Base-by-base conservation (phyloP, 805 yeast species). In the Candida adriatica region DNA sequence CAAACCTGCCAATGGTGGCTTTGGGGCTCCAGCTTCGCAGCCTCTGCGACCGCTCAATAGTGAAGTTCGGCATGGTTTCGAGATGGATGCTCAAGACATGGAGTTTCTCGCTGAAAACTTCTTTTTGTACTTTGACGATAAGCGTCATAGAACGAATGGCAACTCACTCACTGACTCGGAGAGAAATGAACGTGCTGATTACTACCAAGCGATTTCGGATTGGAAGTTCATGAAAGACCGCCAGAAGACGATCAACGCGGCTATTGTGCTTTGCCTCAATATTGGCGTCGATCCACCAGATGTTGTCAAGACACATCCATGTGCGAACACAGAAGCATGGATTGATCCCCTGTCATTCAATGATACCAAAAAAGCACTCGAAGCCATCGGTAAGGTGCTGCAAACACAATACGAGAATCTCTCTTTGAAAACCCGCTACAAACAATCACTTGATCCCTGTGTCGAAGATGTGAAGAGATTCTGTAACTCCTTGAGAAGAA, bases 211-310 rank as follows among this genome's bases (percentile, higher is more conserved):
- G 4, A 79, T 83, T 3, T 58, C 75, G 3, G 96, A 90, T 51
- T 92, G 98, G 98, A 82, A 94, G 43, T 71, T 79, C 18, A 82
- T 86, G 69, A 76, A 80, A 39, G 95, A 87, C 45, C 73, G 96
- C 26, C 95, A 83, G 50, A 83, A 88, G 52, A 92, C 98, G 2
- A 86, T 88, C 9, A 79, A 84, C 33, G 98, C 96, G 0, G 96
- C 95, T 11, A 63, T 92, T 7, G 87, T 92, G 30, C 62, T 92
- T 29, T 92, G 98, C 56, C 63, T 92, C 23, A 92, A 92, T 51
- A 58, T 90, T 16, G 96, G 97, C 7, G 96, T 92, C 2, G 97
- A 90, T 45, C 98, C 98, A 3, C 98, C 98, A 1, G 98, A 92
- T 57, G 76, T 88, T 17, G 75, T 84, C 52, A 85, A 87, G 53